phyloP scores from a whole-genome alignment of 1,284 basidiomycete species.

The Hymenochaete sp. region DNA sequence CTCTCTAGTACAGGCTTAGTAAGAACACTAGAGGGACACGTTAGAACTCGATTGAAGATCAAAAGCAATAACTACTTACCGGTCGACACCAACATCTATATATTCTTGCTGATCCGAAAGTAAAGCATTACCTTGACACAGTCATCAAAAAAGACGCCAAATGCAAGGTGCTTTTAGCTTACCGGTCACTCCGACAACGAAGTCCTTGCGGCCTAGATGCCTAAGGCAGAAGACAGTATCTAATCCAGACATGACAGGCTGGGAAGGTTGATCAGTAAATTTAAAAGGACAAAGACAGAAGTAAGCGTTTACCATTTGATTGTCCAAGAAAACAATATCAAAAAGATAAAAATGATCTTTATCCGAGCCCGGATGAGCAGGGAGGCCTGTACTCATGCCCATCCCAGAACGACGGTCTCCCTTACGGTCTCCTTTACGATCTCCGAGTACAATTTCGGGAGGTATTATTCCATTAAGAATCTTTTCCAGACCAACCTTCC shows the following conservation, averaged over 20 bases:
- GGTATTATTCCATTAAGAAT: conserved; percentile 24
- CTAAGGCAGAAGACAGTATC: conserved; percentile 17
- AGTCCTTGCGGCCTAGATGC: conserved; percentile 16
- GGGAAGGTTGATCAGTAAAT: neutral
- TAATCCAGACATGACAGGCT: conserved; percentile 21
- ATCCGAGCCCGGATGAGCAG: conserved; percentile 1
- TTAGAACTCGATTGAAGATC: too few relatives aligned
- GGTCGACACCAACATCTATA: conserved; percentile 18
- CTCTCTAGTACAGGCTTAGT: conserved; percentile 20
- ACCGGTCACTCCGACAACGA: conserved; percentile 19
- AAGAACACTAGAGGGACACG: conserved; percentile 12
- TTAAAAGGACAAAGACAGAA: neutral
- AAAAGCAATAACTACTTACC: conserved; percentile 7
- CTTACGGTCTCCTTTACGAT: conserved; percentile 3
- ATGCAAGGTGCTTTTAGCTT: too few relatives aligned
- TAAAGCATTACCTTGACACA: conserved; percentile 17
- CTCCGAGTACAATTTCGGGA: too few relatives aligned
- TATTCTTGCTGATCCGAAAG: conserved; percentile 20
- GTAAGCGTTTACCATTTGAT: conserved; percentile 28
- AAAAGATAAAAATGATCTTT: conserved; percentile 9
- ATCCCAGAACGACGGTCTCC: conserved; percentile 7
- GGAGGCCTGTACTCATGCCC: neutral
- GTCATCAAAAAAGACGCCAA: neutral
- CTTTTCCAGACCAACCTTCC: conserved; percentile 46
- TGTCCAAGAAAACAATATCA: conserved; percentile 38